phyloP scores from a whole-genome alignment of 768 basidiomycete genomes.

The Trametes gibbosa region DNA sequence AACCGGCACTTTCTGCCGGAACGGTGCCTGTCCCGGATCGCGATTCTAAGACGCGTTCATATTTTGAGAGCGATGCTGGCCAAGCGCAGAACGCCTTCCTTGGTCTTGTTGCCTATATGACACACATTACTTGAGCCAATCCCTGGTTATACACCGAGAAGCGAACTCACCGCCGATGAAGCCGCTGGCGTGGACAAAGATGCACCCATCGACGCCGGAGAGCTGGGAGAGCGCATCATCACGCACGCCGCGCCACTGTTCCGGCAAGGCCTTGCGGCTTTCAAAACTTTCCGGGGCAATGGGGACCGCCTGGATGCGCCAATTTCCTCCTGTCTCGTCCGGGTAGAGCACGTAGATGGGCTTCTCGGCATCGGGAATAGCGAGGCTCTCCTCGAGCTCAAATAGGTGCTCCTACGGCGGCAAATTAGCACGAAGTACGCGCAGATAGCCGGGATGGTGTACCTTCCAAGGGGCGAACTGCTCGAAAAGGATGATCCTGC shows the following conservation, averaged over 20 bases:
- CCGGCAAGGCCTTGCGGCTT: slow-evolving; percentile 89
- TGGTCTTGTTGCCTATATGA: slow-evolving; percentile 76
- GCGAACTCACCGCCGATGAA: slow-evolving; percentile 83
- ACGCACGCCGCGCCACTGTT: slow-evolving; percentile 88
- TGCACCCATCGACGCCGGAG: slow-evolving; percentile 75
- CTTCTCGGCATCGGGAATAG: slow-evolving; percentile 43
- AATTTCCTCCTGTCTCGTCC: slow-evolving; percentile 70
- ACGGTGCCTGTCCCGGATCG: neutral
- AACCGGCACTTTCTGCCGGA: neutral
- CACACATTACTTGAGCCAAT: neutral
- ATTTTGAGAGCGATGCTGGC: slow-evolving; percentile 61
- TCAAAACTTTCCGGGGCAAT: slow-evolving; percentile 79
- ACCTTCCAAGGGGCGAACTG: slow-evolving; percentile 89
- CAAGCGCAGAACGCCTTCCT: slow-evolving; percentile 80
- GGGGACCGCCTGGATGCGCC: slow-evolving; percentile 94
- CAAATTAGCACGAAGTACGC: neutral
- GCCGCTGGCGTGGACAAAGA: slow-evolving; percentile 94
- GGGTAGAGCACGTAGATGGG: slow-evolving; percentile 89
- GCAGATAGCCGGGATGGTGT: slow-evolving; percentile 19
- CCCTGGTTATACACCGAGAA: neutral
- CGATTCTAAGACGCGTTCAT: slow-evolving; percentile 8
- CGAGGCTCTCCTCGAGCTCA: slow-evolving; percentile 68
- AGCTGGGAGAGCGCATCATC: slow-evolving; percentile 76
- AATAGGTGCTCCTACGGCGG: slow-evolving; percentile 79
- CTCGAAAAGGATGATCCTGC: slow-evolving; percentile 78